Conservation (phyloP, 768 basidiomycete species). For the Agaricus bisporus region DNA sequence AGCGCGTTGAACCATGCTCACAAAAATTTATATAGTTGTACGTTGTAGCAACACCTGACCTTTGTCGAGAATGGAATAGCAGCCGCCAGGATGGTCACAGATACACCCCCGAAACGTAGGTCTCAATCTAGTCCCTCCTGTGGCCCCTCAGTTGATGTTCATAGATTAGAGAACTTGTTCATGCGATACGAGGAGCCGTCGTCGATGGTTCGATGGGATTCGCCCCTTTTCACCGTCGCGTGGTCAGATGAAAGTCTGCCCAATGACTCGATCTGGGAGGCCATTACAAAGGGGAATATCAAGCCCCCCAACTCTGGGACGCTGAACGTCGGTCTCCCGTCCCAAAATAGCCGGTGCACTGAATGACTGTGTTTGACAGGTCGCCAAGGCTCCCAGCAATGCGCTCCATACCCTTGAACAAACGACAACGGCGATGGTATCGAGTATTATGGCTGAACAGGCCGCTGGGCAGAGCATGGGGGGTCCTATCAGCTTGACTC, state of each 20-base stretch:
- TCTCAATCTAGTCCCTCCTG: constrained; percentile 11
- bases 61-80: constrained; percentile 74
- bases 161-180: constrained; percentile 80
- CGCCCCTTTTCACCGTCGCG: constrained; percentile 82
- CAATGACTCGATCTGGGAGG: constrained; percentile 69
- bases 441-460: constrained; percentile 65
- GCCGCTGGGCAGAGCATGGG: constrained; percentile 45
- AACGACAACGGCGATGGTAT: constrained; percentile 63
- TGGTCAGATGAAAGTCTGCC: constrained; percentile 69
- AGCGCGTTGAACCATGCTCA: not conserved
- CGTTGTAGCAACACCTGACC: constrained; percentile 67
- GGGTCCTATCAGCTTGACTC: constrained; percentile 41
- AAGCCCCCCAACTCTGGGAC: constrained; percentile 89
- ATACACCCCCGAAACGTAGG: constrained; percentile 75
- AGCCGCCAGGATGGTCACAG: constrained; percentile 36
- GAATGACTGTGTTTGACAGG: constrained; percentile 32
- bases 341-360: not conserved
- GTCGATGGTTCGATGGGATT: constrained; percentile 98
- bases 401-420: constrained; percentile 83
- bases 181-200: constrained; percentile 93
- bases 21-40: constrained; percentile 45
- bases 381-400: constrained; percentile 78
- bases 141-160: not conserved
- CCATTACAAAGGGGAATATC: constrained; percentile 70
- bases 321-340: constrained; percentile 43